phyloP scores from a whole-genome alignment of 2,329 filamentous ascomycete species.

The Talaromyces sp. region DNA sequence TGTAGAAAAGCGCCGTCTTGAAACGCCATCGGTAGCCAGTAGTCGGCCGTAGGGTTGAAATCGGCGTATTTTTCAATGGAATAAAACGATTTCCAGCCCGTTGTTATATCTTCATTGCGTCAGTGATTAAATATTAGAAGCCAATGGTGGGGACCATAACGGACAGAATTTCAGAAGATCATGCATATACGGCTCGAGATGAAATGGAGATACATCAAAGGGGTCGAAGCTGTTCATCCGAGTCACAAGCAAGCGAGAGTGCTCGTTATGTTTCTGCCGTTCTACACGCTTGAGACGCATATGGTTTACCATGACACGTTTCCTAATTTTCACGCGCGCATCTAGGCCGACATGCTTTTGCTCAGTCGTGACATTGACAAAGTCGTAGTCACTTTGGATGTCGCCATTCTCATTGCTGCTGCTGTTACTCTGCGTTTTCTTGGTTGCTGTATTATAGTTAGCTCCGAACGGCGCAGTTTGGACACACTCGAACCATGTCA shows the following conservation, averaged over 20 bases:
- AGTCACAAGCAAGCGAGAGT: neutral
- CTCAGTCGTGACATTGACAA: neutral
- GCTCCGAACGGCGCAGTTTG: neutral
- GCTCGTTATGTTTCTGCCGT: neutral
- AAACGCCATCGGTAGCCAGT: constrained; percentile 8
- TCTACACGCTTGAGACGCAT: neutral
- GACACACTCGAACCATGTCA: neutral
- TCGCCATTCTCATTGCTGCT: neutral
- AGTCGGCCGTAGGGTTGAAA: constrained; percentile 7
- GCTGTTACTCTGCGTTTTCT: neutral
- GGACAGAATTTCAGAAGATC: constrained; percentile 10
- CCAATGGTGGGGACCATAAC: neutral
- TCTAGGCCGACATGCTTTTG: neutral
- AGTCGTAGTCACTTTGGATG: neutral
- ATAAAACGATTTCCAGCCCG: constrained; percentile 7
- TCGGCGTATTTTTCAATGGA: constrained; percentile 4
- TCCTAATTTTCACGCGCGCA: constrained; percentile 2
- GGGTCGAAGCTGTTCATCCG: constrained; percentile 3
- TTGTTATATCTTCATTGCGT: constrained; percentile 6
- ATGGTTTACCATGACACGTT: constrained; percentile 7
- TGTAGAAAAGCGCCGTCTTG: constrained; percentile 7
- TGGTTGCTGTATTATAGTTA: neutral
- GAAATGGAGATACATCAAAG: constrained; percentile 8
- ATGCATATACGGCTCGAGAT: constrained; percentile 8
- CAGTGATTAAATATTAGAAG: neutral